Conservation (phyloP, 352 stramenopile genomes). For the Peronospora farinosa region DNA sequence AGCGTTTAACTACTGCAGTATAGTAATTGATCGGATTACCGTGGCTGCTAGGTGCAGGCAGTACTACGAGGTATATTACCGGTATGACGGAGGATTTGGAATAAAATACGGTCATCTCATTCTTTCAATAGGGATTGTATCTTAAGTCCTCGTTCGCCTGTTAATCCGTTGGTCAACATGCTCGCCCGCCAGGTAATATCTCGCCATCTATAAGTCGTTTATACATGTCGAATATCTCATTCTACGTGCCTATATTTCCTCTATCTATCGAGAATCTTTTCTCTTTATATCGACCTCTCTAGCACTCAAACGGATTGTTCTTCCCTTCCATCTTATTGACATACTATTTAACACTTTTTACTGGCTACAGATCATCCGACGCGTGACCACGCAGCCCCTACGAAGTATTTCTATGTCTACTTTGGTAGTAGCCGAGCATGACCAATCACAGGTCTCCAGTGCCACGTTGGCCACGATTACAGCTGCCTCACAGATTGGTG, state of each 20-base stretch:
- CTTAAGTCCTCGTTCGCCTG: too few species aligned
- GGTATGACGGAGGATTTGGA: too few species aligned
- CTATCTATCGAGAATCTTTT: neutral
- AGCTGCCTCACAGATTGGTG: slow-evolving; percentile 76
- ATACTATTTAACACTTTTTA: neutral
- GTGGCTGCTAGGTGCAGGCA: too few species aligned
- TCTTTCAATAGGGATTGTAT: too few species aligned
- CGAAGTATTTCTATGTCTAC: slow-evolving; percentile 49
- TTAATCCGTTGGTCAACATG: too few species aligned
- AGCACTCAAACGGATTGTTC: neutral
- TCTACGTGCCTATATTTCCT: neutral
- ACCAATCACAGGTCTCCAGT: slow-evolving; percentile 56
- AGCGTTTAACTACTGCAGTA: slow-evolving; percentile 36
- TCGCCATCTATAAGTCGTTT: neutral
- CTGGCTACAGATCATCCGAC: slow-evolving; percentile 39
- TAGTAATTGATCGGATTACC: too few species aligned
- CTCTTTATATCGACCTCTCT: neutral
- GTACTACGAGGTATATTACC: too few species aligned
- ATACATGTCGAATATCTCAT: neutral
- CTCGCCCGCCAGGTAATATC: slow-evolving; percentile 31
- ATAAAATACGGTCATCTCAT: too few species aligned
- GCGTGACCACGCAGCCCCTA: slow-evolving; percentile 33
- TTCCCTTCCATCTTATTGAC: neutral
- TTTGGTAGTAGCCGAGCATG: slow-evolving; percentile 87
- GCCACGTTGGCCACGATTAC: slow-evolving; percentile 84